Base-by-base conservation (phyloP, 2,329 filamentous ascomycete genomes). In the Aspergillus melleus region DNA sequence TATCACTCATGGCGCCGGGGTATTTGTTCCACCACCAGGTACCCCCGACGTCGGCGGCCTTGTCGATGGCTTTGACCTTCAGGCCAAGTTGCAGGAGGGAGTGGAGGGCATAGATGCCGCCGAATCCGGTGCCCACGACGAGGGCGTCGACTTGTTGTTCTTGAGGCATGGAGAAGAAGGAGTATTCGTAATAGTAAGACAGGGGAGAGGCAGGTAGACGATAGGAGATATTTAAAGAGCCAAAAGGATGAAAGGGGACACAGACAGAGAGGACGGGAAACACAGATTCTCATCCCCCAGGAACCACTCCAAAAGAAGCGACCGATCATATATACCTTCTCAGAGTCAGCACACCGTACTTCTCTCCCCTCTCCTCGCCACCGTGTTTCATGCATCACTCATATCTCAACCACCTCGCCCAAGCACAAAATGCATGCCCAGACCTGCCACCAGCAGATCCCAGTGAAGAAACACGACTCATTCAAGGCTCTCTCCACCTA, bases 1-100 rank as follows among this genome's bases (percentile, higher is more conserved):
- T 70, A 59, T 82, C 79, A 19, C 80, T 77, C 2, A 77, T 70
- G 1, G 77, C 76, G 0, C 79, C 79, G 0, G 79, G 79, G 51
- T 80, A 81, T 1, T 70, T 64, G 63, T 81, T 80, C 72, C 74
- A 79, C 57, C 76, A 72, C 80, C 80, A 82, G 9, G 77, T 74
- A 8, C 80, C 79, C 4, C 79, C 80, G 11, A 77, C 68, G 29
- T 69, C 72, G 6, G 59, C 44, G 3, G 72, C 79, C 0, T 71
- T 68, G 49, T 81, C 80, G 32, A 80, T 68, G 0, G 79, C 58
- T 52, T 76, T 76, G 22, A 69, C 73, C 1, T 67, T 71, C 30
- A 77, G 70, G 2, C 76, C 76, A 16, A 68, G 68, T 4, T 76
- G 65, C 16, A 74, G 72, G 2, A 81, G 70, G 36, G 68, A 67